Conservation (phyloP, 2,329 filamentous ascomycete species). For the Thielaviopsis euricoi region DNA sequence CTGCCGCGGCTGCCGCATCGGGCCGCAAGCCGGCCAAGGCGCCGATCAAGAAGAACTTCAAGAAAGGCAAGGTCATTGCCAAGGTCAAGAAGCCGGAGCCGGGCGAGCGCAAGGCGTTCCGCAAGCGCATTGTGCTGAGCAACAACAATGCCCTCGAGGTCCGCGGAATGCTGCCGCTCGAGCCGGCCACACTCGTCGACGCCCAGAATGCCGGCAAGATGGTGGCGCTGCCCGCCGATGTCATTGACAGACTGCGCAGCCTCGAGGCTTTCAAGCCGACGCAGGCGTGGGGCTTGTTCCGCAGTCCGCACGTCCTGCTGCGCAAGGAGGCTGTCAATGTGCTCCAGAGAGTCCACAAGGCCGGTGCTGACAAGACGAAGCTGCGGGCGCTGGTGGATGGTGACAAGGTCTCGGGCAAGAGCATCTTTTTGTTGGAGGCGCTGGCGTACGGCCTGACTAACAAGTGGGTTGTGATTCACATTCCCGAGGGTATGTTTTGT, state of each 20-base stretch:
- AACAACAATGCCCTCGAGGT: conserved; percentile 86
- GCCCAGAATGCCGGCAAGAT: conserved; percentile 46
- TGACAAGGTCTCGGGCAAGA: conserved; percentile 66
- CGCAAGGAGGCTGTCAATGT: conserved; percentile 63
- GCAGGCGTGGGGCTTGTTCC: conserved; percentile 78
- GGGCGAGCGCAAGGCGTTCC: conserved; percentile 73
- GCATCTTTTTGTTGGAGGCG: conserved; percentile 67
- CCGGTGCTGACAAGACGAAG: conserved; percentile 32
- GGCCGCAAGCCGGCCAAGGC: conserved; percentile 18
- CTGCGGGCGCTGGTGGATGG: conserved; percentile 56
- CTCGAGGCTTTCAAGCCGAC: conserved; percentile 80
- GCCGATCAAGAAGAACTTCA: conserved; percentile 33
- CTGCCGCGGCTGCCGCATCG: conserved; percentile 17
- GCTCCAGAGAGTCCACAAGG: conserved; percentile 42
- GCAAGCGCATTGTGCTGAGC: conserved; percentile 79
- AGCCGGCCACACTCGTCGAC: conserved; percentile 34
- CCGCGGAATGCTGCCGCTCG: conserved; percentile 45
- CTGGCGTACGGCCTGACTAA: conserved; percentile 67
- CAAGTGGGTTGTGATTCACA: conserved; percentile 74
- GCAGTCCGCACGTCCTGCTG: conserved; percentile 62
- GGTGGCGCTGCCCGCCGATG: conserved; percentile 46
- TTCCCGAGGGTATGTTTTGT: conserved; percentile 60
- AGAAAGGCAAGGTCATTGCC: conserved; percentile 27
- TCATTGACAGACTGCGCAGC: conserved; percentile 68
- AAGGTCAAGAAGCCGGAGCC: conserved; percentile 35